A percentile compares a stretch with the other conserved stretches of the same genome.
phyloP scores from a whole-genome alignment of 2,329 filamentous ascomycete genomes.

The Stachybotrys chartarum region DNA sequence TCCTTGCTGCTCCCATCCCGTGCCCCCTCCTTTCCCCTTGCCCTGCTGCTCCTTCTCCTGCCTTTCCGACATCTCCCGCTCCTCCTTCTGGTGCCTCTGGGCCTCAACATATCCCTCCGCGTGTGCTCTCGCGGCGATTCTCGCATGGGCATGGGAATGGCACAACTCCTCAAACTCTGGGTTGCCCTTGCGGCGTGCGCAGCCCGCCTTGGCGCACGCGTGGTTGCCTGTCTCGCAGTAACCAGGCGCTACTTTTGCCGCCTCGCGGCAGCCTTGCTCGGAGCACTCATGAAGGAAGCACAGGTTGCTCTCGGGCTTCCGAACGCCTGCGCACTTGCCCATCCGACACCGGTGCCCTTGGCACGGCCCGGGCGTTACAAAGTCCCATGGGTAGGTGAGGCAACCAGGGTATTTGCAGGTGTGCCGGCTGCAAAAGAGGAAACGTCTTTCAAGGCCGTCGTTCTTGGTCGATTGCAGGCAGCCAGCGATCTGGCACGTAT shows the following conservation, averaged over 20 bases:
- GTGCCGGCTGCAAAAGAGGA: neutral
- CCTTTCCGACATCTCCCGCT: neutral
- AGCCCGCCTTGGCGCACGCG: neutral
- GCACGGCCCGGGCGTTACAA: neutral
- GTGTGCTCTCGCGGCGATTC: neutral
- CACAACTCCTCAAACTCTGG: neutral
- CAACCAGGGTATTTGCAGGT: neutral
- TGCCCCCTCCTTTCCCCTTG: neutral
- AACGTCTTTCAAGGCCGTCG: neutral
- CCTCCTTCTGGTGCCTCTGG: neutral
- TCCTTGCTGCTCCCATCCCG: neutral
- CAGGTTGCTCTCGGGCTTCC: neutral
- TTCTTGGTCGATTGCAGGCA: neutral
- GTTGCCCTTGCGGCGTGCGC: neutral
- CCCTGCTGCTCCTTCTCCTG: neutral
- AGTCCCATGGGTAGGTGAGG: neutral
- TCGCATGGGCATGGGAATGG: neutral
- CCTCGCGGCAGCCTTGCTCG: neutral
- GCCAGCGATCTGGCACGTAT: neutral
- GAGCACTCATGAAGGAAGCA: neutral
- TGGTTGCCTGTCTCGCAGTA: neutral
- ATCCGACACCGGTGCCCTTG: neutral
- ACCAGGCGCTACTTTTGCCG: neutral
- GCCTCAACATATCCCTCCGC: neutral
- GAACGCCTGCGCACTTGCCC: neutral